A percentile compares a stretch with the other conserved stretches of the same genome.
phyloP scores from a whole-genome alignment of 1,284 basidiomycete genomes.

The Phellinidium pouzarii region DNA sequence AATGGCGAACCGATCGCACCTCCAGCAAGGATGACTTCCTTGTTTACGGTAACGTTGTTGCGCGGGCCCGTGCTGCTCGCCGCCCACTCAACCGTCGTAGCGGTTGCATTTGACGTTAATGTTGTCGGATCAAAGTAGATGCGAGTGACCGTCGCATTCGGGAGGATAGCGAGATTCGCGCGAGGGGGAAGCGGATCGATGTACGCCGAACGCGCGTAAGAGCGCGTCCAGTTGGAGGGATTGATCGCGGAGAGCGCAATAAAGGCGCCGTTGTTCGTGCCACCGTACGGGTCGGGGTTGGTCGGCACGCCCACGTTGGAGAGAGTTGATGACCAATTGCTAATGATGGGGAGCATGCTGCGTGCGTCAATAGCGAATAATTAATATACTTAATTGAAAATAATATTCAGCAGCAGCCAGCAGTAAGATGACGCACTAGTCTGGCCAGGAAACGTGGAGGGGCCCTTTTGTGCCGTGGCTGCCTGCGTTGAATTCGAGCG shows the following conservation, averaged over 20 bases:
- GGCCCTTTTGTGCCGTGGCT: slow-evolving; percentile 42
- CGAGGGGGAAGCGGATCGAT: slow-evolving; percentile 55
- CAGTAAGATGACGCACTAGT: slow-evolving; percentile 37
- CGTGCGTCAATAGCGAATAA: slow-evolving; percentile 12
- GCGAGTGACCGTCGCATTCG: slow-evolving; percentile 51
- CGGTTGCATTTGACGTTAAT: slow-evolving; percentile 37
- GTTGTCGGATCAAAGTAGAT: slow-evolving; percentile 50
- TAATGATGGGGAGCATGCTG: slow-evolving; percentile 42
- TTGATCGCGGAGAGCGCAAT: slow-evolving; percentile 62
- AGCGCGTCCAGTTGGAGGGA: slow-evolving; percentile 58
- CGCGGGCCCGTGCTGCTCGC: slow-evolving; percentile 26
- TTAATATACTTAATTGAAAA: neutral
- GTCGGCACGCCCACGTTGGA: slow-evolving; percentile 37
- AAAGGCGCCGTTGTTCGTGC: slow-evolving; percentile 44
- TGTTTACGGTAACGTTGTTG: slow-evolving; percentile 37
- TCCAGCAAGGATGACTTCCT: slow-evolving; percentile 32
- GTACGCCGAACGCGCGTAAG: slow-evolving; percentile 63
- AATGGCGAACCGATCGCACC: slow-evolving; percentile 58
- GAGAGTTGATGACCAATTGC: slow-evolving; percentile 47
- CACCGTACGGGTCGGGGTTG: slow-evolving; percentile 40
- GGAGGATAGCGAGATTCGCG: slow-evolving; percentile 56
- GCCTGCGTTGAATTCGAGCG: slow-evolving; percentile 35
- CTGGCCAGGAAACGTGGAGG: slow-evolving; percentile 43
- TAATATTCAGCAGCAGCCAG: neutral
- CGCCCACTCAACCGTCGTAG: slow-evolving; percentile 53